Conservation (phyloP, 305 asterid genomes). For the Rubia tinctorum region DNA sequence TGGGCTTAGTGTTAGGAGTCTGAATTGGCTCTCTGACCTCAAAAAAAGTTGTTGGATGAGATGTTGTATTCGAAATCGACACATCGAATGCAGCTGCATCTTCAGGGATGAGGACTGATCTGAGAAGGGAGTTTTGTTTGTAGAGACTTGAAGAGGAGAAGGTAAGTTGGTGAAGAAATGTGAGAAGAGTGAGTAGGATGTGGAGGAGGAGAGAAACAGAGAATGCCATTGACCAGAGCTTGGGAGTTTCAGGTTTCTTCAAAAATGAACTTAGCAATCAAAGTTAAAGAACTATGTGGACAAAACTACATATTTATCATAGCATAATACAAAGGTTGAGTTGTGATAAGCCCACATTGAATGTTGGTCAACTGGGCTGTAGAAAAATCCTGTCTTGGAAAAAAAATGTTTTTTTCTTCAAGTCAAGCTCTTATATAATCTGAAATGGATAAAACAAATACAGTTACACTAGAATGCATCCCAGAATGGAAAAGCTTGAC, state of each 20-base stretch:
- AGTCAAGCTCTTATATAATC: not conserved
- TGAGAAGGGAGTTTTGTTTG: constrained; percentile 27
- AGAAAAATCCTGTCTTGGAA: not conserved
- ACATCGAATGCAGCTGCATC: constrained; percentile 4
- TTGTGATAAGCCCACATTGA: not conserved
- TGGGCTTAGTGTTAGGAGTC: constrained; percentile 60
- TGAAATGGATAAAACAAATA: not conserved
- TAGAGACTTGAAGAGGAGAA: constrained; percentile 50
- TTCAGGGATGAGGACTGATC: constrained; percentile 29
- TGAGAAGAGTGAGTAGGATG: constrained; percentile 31
- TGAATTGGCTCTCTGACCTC: constrained; percentile 77
- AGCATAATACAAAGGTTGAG: not conserved
- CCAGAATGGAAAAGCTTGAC: not conserved
- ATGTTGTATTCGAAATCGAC: constrained; percentile 8
- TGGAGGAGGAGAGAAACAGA: constrained; percentile 13
- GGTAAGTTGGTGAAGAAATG: constrained; percentile 33
- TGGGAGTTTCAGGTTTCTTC: not conserved
- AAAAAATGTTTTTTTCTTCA: not conserved
- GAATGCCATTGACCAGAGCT: constrained; percentile 11
- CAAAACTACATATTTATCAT: not conserved
- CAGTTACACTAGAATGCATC: not conserved
- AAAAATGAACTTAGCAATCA: not conserved
- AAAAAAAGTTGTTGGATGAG: constrained; percentile 53
- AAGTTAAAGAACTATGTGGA: not conserved
- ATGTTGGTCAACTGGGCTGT: not conserved